Conservation (phyloP, 2,329 filamentous ascomycete species). For the Didymella sp. region DNA sequence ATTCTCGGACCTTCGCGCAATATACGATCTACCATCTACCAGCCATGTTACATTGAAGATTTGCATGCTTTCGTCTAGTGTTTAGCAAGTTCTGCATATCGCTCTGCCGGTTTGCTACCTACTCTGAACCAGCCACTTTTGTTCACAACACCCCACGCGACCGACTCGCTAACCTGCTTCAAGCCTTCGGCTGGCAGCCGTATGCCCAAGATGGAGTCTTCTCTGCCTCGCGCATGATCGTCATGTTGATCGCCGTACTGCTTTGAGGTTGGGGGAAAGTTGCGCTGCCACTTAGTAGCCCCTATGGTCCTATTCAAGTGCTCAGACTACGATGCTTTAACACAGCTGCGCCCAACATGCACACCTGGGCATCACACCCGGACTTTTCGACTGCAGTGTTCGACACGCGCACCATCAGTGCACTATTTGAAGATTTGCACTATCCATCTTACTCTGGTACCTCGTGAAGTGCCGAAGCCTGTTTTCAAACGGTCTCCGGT, state of each 20-base stretch:
- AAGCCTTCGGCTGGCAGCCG: background rate
- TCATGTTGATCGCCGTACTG: background rate
- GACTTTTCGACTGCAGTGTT: constrained; percentile 16
- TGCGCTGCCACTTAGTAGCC: background rate
- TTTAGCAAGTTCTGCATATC: background rate
- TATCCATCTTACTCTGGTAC: background rate
- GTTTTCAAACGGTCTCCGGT: background rate
- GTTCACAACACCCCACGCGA: background rate
- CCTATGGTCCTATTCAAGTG: background rate
- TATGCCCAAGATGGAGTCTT: background rate
- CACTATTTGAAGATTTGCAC: constrained; percentile 8
- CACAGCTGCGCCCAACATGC: background rate
- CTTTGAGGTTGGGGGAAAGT: background rate
- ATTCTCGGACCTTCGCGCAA: constrained; percentile 6
- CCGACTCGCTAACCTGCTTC: constrained; percentile 12
- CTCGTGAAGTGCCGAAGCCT: background rate
- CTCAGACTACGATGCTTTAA: background rate
- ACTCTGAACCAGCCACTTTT: background rate
- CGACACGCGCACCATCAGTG: constrained; percentile 15
- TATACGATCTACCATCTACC: constrained; percentile 10
- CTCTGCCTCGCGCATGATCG: background rate
- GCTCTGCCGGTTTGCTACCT: background rate
- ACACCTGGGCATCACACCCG: background rate
- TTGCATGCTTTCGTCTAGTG: background rate
- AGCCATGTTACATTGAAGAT: background rate